Evolutionary conservation across 805 yeast species (phyloP).

Genomic region (Candida alai): DNA sequence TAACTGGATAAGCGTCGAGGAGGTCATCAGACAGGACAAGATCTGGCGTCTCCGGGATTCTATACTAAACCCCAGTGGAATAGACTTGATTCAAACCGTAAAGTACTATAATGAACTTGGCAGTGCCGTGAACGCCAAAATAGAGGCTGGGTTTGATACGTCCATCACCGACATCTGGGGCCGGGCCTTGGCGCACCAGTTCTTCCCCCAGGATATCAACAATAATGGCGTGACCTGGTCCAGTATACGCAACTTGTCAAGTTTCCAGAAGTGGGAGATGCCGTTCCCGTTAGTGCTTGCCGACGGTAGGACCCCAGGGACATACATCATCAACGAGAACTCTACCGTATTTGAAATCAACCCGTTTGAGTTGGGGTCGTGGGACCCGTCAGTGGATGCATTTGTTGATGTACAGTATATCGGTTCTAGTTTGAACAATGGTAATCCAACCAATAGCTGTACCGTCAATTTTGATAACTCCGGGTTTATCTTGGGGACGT

Average conservation of each 20-base stretch:
- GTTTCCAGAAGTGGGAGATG: conserved; percentile 42
- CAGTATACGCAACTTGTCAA: conserved; percentile 15
- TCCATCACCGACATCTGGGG: conserved; percentile 46
- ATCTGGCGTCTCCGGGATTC: conserved; percentile 51
- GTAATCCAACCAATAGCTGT: conserved; percentile 52
- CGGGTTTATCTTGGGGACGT: conserved; percentile 79
- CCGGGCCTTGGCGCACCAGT: conserved; percentile 37
- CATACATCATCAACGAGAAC: conserved; percentile 51
- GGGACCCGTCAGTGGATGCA: conserved; percentile 33
- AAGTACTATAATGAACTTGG: conserved; percentile 52
- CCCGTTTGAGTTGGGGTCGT: conserved; percentile 39
- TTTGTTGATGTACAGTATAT: conserved; percentile 53
- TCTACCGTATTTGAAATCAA: conserved; percentile 52
- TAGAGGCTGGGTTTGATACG: conserved; percentile 34
- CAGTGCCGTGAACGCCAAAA: conserved; percentile 21
- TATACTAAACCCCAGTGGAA: conserved; percentile 52
- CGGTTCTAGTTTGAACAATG: conserved; percentile 63
- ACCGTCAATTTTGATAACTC: conserved; percentile 72
- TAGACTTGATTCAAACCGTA: conserved; percentile 2
- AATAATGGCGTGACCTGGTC: conserved; percentile 24
- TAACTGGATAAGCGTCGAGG: conserved; percentile 49
- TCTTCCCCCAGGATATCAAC: conserved; percentile 28
- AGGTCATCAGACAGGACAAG: conserved; percentile 23
- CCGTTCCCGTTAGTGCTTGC: conserved; percentile 38
- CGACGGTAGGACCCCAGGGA: conserved; percentile 62